These are phyloP conservation scores for Neospermospora avenae DNA, from an alignment of 2,329 filamentous ascomycete genomes.

Conservation along the genomic window DNA sequence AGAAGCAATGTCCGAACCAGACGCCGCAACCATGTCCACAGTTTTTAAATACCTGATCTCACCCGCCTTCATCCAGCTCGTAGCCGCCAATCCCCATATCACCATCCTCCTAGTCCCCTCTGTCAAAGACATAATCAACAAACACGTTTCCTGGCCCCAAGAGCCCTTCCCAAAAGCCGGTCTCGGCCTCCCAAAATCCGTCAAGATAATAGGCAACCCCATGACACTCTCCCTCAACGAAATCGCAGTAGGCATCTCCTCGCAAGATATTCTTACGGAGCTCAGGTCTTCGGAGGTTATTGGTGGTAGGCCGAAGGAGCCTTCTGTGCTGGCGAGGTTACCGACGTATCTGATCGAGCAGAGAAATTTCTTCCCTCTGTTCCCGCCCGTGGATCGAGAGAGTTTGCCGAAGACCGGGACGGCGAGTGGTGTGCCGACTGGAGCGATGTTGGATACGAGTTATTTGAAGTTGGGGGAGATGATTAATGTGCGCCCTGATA, in stretches of 20 bases:
- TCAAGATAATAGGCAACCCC: slow-evolving; percentile 80
- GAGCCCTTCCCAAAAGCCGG: slow-evolving; percentile 68
- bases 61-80: slow-evolving; percentile 67
- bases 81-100: slow-evolving; percentile 67
- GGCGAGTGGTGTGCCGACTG: slow-evolving; percentile 58
- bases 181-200: slow-evolving; percentile 73
- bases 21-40: slow-evolving; percentile 75
- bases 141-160: slow-evolving; percentile 84
- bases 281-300: slow-evolving; percentile 70
- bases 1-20: slow-evolving; percentile 64
- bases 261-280: slow-evolving; percentile 81
- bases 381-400: slow-evolving; percentile 71
- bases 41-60: slow-evolving; percentile 81
- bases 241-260: slow-evolving; percentile 74
- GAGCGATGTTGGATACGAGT: slow-evolving; percentile 75
- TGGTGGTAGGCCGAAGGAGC: slow-evolving; percentile 51
- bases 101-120: slow-evolving; percentile 83
- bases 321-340: slow-evolving; percentile 52
- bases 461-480: slow-evolving; percentile 91
- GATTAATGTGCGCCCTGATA: slow-evolving; percentile 79
- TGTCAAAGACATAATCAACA: slow-evolving; percentile 75
- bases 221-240: slow-evolving; percentile 90
- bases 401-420: slow-evolving; percentile 63
- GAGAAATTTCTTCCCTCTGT: slow-evolving; percentile 85
- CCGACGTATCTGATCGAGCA: slow-evolving; percentile 82